phyloP scores from a whole-genome alignment of 2,329 filamentous ascomycete species.

The Beauveria varroae region DNA sequence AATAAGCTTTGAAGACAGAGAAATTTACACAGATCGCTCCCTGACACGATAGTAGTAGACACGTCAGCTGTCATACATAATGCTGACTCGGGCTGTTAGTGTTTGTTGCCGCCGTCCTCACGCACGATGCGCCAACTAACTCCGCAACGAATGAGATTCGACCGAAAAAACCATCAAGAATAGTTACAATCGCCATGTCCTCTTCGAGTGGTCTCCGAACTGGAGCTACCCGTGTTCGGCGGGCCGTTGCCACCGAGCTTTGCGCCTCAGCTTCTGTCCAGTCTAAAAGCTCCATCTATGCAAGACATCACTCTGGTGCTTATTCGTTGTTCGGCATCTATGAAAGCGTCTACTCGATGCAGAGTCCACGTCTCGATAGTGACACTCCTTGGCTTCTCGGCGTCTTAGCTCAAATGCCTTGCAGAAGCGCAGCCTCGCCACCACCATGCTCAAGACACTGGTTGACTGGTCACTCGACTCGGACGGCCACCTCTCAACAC shows the following conservation, averaged over 20 bases:
- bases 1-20: not conserved
- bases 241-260: not conserved
- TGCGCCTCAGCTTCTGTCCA: not conserved
- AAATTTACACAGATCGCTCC: not conserved
- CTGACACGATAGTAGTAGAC: not conserved
- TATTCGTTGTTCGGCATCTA: not conserved
- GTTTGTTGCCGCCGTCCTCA: not conserved
- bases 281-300: not conserved
- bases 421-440: constrained; percentile 4
- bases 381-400: too few relatives aligned
- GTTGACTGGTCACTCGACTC: not conserved
- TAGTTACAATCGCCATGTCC: not conserved
- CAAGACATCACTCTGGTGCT: not conserved
- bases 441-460: not conserved
- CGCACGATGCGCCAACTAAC: not conserved
- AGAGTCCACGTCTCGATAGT: not conserved
- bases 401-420: not conserved
- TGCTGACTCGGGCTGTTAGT: not conserved
- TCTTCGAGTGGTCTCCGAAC: not conserved
- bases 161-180: not conserved
- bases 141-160: not conserved
- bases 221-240: not conserved
- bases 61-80: not conserved
- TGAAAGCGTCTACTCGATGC: not conserved
- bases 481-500: not conserved